Evolutionary conservation across 257 asterid genomes (phyloP).

Genomic region (Primulina tabacum): DNA sequence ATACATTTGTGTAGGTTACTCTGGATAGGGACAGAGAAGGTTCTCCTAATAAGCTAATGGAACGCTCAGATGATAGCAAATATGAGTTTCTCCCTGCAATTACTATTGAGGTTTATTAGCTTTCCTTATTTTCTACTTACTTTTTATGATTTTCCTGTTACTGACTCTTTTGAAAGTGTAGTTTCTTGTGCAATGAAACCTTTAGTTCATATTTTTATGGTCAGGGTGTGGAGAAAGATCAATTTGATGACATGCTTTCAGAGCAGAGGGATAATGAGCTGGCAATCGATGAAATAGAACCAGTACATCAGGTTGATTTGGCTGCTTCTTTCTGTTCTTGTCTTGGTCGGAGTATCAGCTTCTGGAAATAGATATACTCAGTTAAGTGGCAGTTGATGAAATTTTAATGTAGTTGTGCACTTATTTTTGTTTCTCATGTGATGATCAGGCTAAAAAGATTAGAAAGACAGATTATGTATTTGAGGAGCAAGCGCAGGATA

Average conservation of each 20-base stretch:
- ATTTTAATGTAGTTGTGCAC: conserved; percentile 16
- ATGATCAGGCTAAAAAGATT: conserved; percentile 39
- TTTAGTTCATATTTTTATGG: conserved; percentile 26
- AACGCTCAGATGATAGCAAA: conserved; percentile 39
- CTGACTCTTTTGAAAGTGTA: conserved; percentile 1
- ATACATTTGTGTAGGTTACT: conserved; percentile 34
- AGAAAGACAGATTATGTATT: conserved; percentile 26
- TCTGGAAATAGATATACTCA: background rate
- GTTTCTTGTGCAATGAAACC: conserved; percentile 12
- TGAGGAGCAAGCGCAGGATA: conserved; percentile 32
- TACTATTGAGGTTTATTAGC: conserved; percentile 43
- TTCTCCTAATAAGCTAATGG: conserved; percentile 31
- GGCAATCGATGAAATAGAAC: conserved; percentile 32
- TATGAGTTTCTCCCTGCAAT: conserved; percentile 37
- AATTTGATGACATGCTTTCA: conserved; percentile 34
- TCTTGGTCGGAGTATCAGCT: conserved; percentile 2
- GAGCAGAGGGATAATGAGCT: conserved; percentile 43
- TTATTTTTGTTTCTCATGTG: conserved; percentile 18
- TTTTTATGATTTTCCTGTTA: conserved; percentile 22
- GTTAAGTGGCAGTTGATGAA: conserved; percentile 1
- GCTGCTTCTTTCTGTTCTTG: conserved; percentile 7
- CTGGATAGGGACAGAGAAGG: conserved; percentile 42
- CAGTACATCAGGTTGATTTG: conserved; percentile 49
- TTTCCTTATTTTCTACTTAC: conserved; percentile 13
- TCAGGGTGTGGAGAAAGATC: conserved; percentile 49